Percentiles rank a stretch among this genome's conserved stretches.
These are phyloP conservation scores for Xylariaceae sp. DNA, from an alignment of 2,329 filamentous ascomycete genomes.

Conservation along the genomic window DNA sequence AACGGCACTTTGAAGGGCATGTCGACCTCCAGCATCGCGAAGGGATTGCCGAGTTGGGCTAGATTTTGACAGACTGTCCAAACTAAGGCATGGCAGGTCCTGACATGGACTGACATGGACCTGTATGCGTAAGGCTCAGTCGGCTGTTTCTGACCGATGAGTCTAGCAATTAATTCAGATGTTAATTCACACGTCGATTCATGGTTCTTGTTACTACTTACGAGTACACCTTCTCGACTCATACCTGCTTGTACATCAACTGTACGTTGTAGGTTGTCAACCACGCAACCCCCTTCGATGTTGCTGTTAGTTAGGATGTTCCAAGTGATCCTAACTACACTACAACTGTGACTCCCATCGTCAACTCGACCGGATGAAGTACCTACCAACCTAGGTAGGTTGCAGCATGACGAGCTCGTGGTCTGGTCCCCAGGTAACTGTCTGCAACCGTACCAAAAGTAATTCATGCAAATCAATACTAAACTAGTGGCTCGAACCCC, in stretches of 20 bases:
- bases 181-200: not conserved
- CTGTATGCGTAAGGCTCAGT: conserved; percentile 1
- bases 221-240: too few species aligned
- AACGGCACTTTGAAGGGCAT: conserved; percentile 12
- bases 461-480: not conserved
- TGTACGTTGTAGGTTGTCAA: too few species aligned
- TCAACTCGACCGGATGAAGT: not conserved
- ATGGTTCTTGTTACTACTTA: not conserved
- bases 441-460: not conserved
- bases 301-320: not conserved
- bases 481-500: not conserved
- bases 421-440: not conserved
- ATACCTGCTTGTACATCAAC: too few species aligned
- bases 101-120: not conserved
- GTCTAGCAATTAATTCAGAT: not conserved
- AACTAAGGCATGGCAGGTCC: not conserved
- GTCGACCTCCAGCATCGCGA: conserved; percentile 15
- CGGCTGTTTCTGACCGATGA: not conserved
- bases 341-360: too few species aligned
- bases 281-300: not conserved
- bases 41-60: conserved; percentile 18
- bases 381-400: not conserved
- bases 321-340: not conserved
- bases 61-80: not conserved
- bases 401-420: not conserved